Conservation (phyloP, 164 flowering plant genomes). For the Annona squamosa region DNA sequence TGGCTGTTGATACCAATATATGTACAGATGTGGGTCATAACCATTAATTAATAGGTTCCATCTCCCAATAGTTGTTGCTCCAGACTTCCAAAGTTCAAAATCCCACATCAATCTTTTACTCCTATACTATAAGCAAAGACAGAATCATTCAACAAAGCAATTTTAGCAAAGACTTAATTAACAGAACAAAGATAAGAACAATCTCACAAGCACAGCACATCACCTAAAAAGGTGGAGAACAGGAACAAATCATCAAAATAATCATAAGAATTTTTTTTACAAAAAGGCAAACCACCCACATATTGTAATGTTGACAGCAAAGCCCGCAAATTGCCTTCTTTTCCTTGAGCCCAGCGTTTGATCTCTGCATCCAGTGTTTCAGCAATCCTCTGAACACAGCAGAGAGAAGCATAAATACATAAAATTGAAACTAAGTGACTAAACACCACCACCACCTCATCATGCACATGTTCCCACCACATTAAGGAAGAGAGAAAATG, state of each 20-base stretch:
- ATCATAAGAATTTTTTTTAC: background rate
- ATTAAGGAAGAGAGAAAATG: no score
- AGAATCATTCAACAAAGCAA: no score
- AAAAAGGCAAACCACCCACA: slow-evolving; percentile 30
- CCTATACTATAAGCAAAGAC: no score
- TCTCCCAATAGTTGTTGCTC: no score
- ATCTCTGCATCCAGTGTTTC: slow-evolving; percentile 61
- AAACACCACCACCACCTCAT: background rate
- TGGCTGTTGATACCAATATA: no score
- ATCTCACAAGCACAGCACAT: background rate
- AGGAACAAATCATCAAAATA: background rate
- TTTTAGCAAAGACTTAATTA: background rate
- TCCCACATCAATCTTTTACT: no score
- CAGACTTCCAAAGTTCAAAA: no score
- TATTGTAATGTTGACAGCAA: slow-evolving; percentile 70
- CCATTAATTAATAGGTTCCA: no score
- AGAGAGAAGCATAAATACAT: background rate
- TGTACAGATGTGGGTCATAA: no score
- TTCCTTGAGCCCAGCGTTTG: slow-evolving; percentile 92
- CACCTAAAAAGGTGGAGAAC: background rate
- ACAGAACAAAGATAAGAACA: background rate
- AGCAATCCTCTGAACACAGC: slow-evolving; percentile 57
- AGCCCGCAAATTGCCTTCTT: slow-evolving; percentile 90
- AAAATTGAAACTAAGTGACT: background rate
- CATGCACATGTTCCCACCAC: no score